Evolutionary conservation across 768 basidiomycete species (phyloP).

Genomic region (Amylocystis lapponica): DNA sequence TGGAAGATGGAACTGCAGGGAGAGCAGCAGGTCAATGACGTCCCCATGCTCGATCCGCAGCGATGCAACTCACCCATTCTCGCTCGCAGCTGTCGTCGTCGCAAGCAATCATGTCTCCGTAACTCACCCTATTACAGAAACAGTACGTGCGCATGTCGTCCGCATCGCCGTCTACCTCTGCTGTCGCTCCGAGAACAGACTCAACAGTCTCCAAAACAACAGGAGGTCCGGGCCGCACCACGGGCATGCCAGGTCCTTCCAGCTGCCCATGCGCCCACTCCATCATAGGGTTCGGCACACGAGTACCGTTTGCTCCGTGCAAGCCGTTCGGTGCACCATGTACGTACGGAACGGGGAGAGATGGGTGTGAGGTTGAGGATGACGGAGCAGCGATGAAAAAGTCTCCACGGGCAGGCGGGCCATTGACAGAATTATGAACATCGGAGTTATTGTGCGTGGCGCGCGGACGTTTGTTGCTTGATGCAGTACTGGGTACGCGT

Average conservation of each 20-base stretch:
- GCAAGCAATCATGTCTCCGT: conserved; percentile 94
- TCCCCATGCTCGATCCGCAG: conserved; percentile 6
- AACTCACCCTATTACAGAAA: conserved; percentile 77
- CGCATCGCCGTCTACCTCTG: conserved; percentile 52
- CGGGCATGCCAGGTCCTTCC: conserved; percentile 77
- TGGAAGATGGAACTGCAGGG: conserved; percentile 66
- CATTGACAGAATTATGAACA: conserved; percentile 16
- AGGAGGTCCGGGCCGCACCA: too few species aligned
- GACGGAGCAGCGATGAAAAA: conserved; percentile 46
- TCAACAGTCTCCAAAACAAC: too few species aligned
- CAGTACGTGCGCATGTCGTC: conserved; percentile 71
- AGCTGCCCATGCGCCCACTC: conserved; percentile 45
- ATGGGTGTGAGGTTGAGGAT: conserved; percentile 45
- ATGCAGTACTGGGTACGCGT: conserved; percentile 35
- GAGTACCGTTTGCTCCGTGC: conserved; percentile 21
- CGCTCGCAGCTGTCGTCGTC: conserved; percentile 73
- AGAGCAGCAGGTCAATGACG: not conserved
- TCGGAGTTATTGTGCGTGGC: conserved; percentile 16
- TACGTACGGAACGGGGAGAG: conserved; percentile 44
- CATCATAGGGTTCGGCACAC: conserved; percentile 28
- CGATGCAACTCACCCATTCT: conserved; percentile 76
- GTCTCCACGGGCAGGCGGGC: conserved; percentile 29
- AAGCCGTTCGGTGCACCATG: conserved; percentile 13
- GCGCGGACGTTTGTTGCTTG: conserved; percentile 22
- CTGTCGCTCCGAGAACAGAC: too few species aligned